Evolutionary conservation across 2,329 filamentous ascomycete species (phyloP), one percentile per base, ranked within the genome.

Genomic region (Hortaea sp.): DNA sequence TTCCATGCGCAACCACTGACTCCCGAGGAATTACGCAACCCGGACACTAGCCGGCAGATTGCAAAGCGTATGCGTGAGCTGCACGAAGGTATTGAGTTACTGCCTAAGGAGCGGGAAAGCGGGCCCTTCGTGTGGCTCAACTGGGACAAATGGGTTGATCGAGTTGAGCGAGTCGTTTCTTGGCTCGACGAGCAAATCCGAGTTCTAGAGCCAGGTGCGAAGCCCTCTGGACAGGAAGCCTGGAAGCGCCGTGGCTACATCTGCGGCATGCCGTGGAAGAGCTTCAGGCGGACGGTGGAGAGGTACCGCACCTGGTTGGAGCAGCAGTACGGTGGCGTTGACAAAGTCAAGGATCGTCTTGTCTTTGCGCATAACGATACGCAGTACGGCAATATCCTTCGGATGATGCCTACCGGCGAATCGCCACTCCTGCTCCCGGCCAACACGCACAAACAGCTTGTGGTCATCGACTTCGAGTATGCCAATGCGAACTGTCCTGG

Each of bases 351-450:
- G 44, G 77, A 85, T 41, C 76, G 79, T 45, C 76, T 98, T 7
- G 81, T 95, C 0, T 98, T 98, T 72, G 87, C 88, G n/a, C 92
- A 98, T 65, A 95, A 95, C 59, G 92, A 98, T 75, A 95, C 92
- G 4, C 92, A 98, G 81, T 97, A 98, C 60, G 92, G 92, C 53
- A 98, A 98, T 63, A 92, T 98, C 52, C 79, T 98, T 42, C 87
- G 89, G 34, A 70, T 83, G 64, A 78, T 87, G 54, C 79, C 79
- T 2, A 69, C 70, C 35, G 75, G 74, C 42, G 83, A 88, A 57
- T 95, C 89, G 0, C 92, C 90, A 0, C 77, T 97, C 6, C 75
- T 95, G 7, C 78, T 92, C 42, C 88, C 92, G 0, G 82, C 85
- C 48, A 97, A 97, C 66, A 82, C 90, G 56, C 92, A 98, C 69